Percentiles rank a stretch among this genome's conserved stretches.
Evolutionary conservation across 140 eudicot species (phyloP).

Genomic region (Ambrosia hybrid): DNA sequence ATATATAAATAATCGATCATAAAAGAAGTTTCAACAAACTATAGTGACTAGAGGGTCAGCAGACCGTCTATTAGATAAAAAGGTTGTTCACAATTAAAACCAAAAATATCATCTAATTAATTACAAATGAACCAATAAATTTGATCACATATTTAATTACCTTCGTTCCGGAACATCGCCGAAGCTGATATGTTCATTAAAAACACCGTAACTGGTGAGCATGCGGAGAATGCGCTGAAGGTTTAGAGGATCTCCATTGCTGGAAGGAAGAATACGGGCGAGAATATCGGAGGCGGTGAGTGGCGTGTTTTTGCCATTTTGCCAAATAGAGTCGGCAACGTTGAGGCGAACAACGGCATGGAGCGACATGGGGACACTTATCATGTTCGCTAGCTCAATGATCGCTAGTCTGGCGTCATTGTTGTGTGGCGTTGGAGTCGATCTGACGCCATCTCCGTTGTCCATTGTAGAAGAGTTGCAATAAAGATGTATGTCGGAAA

Average conservation of each 20-base stretch:
- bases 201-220: slow-evolving; percentile 49
- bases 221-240: slow-evolving; percentile 54
- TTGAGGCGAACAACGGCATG: slow-evolving; percentile 56
- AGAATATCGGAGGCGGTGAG: slow-evolving; percentile 37
- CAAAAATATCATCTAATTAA: too few relatives aligned
- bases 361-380: slow-evolving; percentile 57
- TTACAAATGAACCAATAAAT: too few relatives aligned
- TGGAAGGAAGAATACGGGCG: slow-evolving; percentile 26
- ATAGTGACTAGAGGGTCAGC: too few relatives aligned
- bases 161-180: slow-evolving; percentile 32
- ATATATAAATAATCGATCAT: too few relatives aligned
- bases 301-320: slow-evolving; percentile 40
- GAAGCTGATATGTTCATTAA: slow-evolving; percentile 31
- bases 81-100: too few relatives aligned
- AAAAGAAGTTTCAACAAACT: too few relatives aligned
- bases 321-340: slow-evolving; percentile 51
- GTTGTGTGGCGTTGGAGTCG: background rate
- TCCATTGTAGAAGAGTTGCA: slow-evolving; percentile 8
- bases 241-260: slow-evolving; percentile 40
- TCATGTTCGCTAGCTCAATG: slow-evolving; percentile 59
- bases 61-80: too few relatives aligned
- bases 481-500: too few relatives aligned
- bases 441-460: background rate
- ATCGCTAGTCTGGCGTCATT: slow-evolving; percentile 41
- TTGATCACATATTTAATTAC: slow-evolving; percentile 7